Conservation (phyloP, 345 rosid species). For the Orychophragmus violaceus region DNA sequence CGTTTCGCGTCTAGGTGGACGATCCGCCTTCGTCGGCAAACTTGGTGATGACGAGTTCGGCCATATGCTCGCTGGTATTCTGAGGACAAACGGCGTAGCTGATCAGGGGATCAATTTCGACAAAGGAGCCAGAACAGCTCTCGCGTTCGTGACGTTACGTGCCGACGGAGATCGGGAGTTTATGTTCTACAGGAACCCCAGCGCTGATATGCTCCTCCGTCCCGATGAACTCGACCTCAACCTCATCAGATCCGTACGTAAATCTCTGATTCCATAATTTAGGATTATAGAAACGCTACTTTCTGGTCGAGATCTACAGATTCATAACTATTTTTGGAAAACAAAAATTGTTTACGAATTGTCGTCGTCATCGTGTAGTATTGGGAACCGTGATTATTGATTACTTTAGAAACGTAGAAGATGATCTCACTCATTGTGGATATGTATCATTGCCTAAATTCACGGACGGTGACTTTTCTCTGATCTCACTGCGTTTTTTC, state of each 20-base stretch:
- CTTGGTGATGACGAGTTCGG: conserved; percentile 69
- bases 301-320: no score
- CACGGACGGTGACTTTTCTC: conserved; percentile 22
- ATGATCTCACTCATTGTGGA: conserved; percentile 1
- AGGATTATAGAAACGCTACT: no score
- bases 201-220: conserved; percentile 67
- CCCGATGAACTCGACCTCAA: conserved; percentile 48
- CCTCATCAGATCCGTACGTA: conserved; percentile 47
- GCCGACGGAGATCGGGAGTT: conserved; percentile 64
- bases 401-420: conserved; percentile 6
- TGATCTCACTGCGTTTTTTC: conserved; percentile 6
- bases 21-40: conserved; percentile 54
- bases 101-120: conserved; percentile 54
- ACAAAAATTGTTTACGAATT: no score
- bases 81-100: conserved; percentile 48
- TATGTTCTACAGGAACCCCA: conserved; percentile 64
- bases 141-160: conserved; percentile 56
- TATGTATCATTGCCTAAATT: background rate
- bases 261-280: no score
- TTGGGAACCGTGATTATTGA: background rate
- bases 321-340: no score
- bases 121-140: conserved; percentile 54
- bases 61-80: conserved; percentile 50
- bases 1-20: conserved; percentile 47
- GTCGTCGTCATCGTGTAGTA: no score